Base-by-base conservation (phyloP, 768 basidiomycete genomes). In the Chlorophyllum brunneum region DNA sequence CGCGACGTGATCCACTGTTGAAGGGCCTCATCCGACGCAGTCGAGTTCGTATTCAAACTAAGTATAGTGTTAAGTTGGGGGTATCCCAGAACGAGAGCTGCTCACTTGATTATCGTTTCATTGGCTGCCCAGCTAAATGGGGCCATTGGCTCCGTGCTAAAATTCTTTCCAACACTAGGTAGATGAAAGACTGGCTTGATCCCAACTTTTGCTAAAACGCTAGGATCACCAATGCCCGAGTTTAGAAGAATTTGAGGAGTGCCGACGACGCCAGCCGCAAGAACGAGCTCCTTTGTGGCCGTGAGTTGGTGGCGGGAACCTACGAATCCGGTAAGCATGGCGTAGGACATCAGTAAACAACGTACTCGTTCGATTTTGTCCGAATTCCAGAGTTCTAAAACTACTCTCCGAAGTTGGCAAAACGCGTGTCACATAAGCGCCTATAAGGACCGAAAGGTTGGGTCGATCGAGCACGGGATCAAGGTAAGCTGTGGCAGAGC, bases 401-500 rank as follows among this genome's bases (percentile, higher is more conserved):
- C 37, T 31, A 6, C 27, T 38, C 20, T 40, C 30, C 16, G 45
- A 33, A 2, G 46, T 33, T 24, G 34, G 43, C 8, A 58, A 22
- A n/a, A 54, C 22, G 2, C 53, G 34, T 9, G 53, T 54, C 5
- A 48, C 46, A 22, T 54, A 40, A 4, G 37, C 31, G 11, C 36
- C 36, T 4, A 54, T 9, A 9, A 54, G 39, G 2, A 54, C 43
- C 1, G 45, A 40, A 10, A 54, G 41, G 23, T 54, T 54, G 22
- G 54, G 54, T 24, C 54, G 45, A 24, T 48, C 38, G 10, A 47
- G 37, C 16, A 54, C 45, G 8, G 37, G 36, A 26, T 41, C 43
- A 1, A 54, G 38, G 30, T 54, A 54, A 5, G 46, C 46, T 11
- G 46, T 48, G 3, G 46, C 54, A 5, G 54, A 43, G 38, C 46